phyloP scores from a whole-genome alignment of 805 yeast genomes.

The Teunomyces stri region DNA sequence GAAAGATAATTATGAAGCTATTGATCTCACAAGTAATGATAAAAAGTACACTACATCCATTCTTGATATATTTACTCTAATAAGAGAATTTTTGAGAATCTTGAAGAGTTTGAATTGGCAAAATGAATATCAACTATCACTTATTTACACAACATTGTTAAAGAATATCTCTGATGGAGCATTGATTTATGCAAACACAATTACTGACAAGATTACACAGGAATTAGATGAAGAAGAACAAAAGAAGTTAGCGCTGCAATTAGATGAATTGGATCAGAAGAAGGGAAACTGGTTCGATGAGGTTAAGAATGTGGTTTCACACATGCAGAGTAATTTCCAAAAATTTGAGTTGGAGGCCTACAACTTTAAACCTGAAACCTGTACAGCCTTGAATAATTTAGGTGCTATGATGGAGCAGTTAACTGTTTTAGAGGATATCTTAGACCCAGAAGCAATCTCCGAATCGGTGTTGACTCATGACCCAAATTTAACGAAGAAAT shows the following conservation, averaged over 20 bases:
- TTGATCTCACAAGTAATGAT: conserved; percentile 41
- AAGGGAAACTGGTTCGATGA: conserved; percentile 48
- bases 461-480: conserved; percentile 34
- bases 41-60: conserved; percentile 59
- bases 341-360: conserved; percentile 41
- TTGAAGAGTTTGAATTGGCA: conserved; percentile 65
- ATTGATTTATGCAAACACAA: conserved; percentile 45
- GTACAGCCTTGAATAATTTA: conserved; percentile 75
- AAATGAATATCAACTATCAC: conserved; percentile 59
- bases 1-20: conserved; percentile 56
- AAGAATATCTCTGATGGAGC: conserved; percentile 63
- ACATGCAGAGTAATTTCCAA: conserved; percentile 32
- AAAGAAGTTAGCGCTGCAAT: conserved; percentile 11
- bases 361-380: conserved; percentile 58
- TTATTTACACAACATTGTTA: conserved; percentile 57
- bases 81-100: conserved; percentile 56
- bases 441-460: conserved; percentile 60
- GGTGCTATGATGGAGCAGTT: conserved; percentile 49
- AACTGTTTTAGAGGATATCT: conserved; percentile 49
- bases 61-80: conserved; percentile 61
- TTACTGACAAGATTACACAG: conserved; percentile 34
- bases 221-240: conserved; percentile 41
- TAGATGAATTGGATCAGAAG: conserved; percentile 7
- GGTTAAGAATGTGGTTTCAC: conserved; percentile 49
- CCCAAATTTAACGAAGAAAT: conserved; percentile 27